These are phyloP conservation scores for Ogataea thermomethanolica DNA, from an alignment of 805 yeast genomes.

Conservation along the genomic window DNA sequence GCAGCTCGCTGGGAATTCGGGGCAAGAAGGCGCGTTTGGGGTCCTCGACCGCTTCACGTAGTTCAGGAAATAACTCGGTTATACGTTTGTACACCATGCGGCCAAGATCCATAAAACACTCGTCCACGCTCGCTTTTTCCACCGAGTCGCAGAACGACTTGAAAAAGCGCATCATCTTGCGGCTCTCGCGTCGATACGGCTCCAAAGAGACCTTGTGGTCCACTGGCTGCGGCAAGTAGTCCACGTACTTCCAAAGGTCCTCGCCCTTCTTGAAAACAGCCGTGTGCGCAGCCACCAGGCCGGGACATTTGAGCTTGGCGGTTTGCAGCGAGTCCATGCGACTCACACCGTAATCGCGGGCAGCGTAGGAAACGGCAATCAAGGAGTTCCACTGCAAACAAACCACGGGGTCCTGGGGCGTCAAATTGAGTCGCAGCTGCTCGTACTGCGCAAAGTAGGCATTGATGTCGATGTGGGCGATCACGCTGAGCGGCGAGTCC, in stretches of 20 bases:
- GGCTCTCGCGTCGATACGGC: slow-evolving; percentile 83
- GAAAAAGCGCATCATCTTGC: slow-evolving; percentile 70
- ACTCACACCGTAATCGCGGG: slow-evolving; percentile 75
- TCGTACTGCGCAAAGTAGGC: slow-evolving; percentile 97
- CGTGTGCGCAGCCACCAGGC: slow-evolving; percentile 78
- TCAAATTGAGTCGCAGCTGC: slow-evolving; percentile 64
- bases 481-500: slow-evolving; percentile 66
- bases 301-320: slow-evolving; percentile 75
- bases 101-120: slow-evolving; percentile 84
- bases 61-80: slow-evolving; percentile 44
- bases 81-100: slow-evolving; percentile 48
- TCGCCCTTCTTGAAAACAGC: slow-evolving; percentile 91
- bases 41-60: slow-evolving; percentile 22
- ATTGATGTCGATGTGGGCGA: slow-evolving; percentile 86
- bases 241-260: slow-evolving; percentile 71
- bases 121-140: slow-evolving; percentile 96
- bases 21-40: slow-evolving; percentile 37
- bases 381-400: slow-evolving; percentile 91
- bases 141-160: slow-evolving; percentile 59
- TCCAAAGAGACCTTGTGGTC: slow-evolving; percentile 84
- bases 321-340: slow-evolving; percentile 70
- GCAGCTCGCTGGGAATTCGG: slow-evolving; percentile 38
- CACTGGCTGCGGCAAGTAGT: slow-evolving; percentile 54
- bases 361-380: slow-evolving; percentile 90
- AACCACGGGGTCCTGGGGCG: slow-evolving; percentile 76